Evolutionary conservation across 257 asterid species (phyloP).

Genomic region (Striga asiatica): DNA sequence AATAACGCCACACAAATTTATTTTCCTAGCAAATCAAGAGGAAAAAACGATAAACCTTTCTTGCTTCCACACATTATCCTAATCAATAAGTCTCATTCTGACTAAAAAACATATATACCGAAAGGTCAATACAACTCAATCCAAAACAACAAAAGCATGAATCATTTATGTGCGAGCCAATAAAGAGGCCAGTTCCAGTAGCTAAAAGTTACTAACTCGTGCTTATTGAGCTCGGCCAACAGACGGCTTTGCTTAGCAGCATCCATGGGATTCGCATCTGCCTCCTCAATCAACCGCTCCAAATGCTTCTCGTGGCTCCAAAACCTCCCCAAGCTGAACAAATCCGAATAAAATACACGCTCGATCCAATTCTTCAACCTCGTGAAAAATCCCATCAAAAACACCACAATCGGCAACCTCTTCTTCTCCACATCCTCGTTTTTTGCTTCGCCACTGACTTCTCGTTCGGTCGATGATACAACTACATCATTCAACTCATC

Average conservation of each 20-base stretch:
- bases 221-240: constrained; percentile 79
- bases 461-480: constrained; percentile 16
- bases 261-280: constrained; percentile 74
- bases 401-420: constrained; percentile 50
- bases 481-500: constrained; percentile 16
- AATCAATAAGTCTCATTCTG: no score
- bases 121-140: neutral
- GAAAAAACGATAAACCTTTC: no score
- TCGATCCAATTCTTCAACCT: constrained; percentile 39
- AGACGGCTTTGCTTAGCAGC: constrained; percentile 64
- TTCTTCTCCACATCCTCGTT: constrained; percentile 30
- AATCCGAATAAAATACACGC: constrained; percentile 43
- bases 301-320: constrained; percentile 69
- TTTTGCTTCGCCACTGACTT: constrained; percentile 18
- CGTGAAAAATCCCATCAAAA: constrained; percentile 47
- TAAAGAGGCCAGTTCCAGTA: no score
- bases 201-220: constrained; percentile 31
- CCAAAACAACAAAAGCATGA: neutral
- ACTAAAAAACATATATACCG: no score
- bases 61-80: no score
- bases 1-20: no score
- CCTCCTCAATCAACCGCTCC: constrained; percentile 64
- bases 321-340: constrained; percentile 87
- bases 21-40: no score
- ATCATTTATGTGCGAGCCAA: no score